Base-by-base conservation (phyloP, 352 stramenopile genomes). In the Pythium plurisporium region DNA sequence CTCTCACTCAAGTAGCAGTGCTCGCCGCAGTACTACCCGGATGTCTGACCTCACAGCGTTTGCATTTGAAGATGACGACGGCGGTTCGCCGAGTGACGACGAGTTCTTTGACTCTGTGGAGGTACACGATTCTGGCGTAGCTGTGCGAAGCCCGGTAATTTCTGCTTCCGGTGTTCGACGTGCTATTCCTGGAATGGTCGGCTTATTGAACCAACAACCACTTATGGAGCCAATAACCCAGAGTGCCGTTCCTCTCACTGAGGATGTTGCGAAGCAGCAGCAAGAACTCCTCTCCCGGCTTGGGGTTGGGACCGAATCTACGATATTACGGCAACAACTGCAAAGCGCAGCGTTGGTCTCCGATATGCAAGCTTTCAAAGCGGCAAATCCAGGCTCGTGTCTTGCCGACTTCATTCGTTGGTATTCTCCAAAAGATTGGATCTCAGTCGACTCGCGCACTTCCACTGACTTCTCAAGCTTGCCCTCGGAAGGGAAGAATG, bases 291-390 rank as follows among this genome's bases (percentile, higher is more conserved):
- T 91, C 8, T 86, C 74, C 55, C 76, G 79, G 8, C 66, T 94
- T 29, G 81, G 79, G 6, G 79, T 81, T 11, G 84, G 67, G 23
- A 52, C 73, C 8, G 79, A 91, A 30, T 91, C 78, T 0, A 75
- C 82, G 10, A 76, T 82, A 47, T 59, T 91, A 15, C 74, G 84
- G 0, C 84, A 91, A 45, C 78, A 91, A 41, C 76, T 94, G 25
- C 81, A 91, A 55, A 91, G 79, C 50, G 74, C 72, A 17, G 66
- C 76, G 15, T 53, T 94, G 29, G 61, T 94, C 0, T 91, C 84
- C 4, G 84, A 91, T 41, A 94, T 94, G 84, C 81, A 91, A 70
- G 78, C 84, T 1, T 94, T 94, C 51, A 94, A 94, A 55, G 84
- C 84, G 40, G 79, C 84, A 8, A 94, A 94, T 33, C 77, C 81